phyloP scores from a whole-genome alignment of 164 flowering plant genomes.

The Stephania cephalantha region DNA sequence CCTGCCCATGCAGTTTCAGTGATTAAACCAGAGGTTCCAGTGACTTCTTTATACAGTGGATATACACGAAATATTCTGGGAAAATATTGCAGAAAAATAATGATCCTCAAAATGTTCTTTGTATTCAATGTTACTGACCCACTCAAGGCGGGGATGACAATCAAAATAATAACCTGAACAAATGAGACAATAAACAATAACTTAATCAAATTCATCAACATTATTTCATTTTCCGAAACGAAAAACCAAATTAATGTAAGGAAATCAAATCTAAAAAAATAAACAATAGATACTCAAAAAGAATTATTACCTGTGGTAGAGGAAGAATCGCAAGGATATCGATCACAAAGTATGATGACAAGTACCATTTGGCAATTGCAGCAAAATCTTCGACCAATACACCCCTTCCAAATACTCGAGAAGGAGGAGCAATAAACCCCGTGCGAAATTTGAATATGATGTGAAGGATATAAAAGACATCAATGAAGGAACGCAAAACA shows the following conservation, averaged over 20 bases:
- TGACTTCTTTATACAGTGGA: conserved; percentile 73
- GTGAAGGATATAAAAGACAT: conserved; percentile 68
- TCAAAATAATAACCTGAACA: conserved; percentile 53
- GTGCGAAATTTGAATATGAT: conserved; percentile 75
- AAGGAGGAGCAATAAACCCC: conserved; percentile 81
- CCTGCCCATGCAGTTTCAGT: conserved; percentile 97
- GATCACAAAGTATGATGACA: conserved; percentile 57
- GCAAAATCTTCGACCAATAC: conserved; percentile 57
- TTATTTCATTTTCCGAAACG: background rate
- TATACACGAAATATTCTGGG: conserved; percentile 64
- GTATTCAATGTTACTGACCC: conserved; percentile 57
- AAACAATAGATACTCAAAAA: background rate
- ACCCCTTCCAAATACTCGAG: conserved; percentile 91
- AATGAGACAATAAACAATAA: background rate
- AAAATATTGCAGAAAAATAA: conserved; percentile 66
- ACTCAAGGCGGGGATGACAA: conserved; percentile 46
- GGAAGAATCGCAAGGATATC: conserved; percentile 91
- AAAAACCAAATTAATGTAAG: background rate
- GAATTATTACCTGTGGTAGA: conserved; percentile 67
- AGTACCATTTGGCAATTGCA: conserved; percentile 62
- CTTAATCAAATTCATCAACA: background rate
- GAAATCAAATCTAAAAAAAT: background rate
- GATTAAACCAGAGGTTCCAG: conserved; percentile 69
- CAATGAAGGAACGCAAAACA: conserved; percentile 68
- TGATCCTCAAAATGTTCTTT: conserved; percentile 59